These are phyloP conservation scores for Thalassia testudinum DNA, from an alignment of 116 monocot genomes.

Conservation along the genomic window DNA sequence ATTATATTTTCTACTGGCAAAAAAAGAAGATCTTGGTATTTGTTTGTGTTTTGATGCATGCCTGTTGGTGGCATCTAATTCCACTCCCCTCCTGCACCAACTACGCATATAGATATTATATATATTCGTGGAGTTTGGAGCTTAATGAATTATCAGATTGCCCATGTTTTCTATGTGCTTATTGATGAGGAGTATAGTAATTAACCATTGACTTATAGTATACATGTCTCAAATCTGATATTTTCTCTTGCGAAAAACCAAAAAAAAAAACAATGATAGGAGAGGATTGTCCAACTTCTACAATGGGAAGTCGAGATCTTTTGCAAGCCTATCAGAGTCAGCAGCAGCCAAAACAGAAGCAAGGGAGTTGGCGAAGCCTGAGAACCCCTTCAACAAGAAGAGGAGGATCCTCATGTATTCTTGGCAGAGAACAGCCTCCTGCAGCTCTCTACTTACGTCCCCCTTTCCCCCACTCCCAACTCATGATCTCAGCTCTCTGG, in stretches of 20 bases:
- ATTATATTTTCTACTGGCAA: too few relatives aligned
- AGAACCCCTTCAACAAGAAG: slow-evolving; percentile 57
- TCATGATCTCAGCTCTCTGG: slow-evolving; percentile 1
- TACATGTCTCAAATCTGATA: not conserved
- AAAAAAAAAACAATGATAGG: slow-evolving; percentile 2
- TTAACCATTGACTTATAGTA: not conserved
- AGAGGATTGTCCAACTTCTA: slow-evolving; percentile 40
- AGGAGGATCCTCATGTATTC: slow-evolving; percentile 21
- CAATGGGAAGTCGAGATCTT: slow-evolving; percentile 45
- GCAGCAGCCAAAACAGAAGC: slow-evolving; percentile 4
- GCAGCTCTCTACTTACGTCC: slow-evolving; percentile 8
- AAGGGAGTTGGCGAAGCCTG: slow-evolving; percentile 28
- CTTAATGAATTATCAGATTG: too few relatives aligned
- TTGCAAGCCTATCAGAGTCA: slow-evolving; percentile 25
- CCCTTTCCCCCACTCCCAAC: not conserved
- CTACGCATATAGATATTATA: not conserved
- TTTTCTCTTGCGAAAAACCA: not conserved
- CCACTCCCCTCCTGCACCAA: not conserved
- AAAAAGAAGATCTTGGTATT: too few relatives aligned
- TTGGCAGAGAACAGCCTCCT: slow-evolving; percentile 26
- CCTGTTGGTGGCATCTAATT: too few relatives aligned
- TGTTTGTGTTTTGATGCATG: too few relatives aligned
- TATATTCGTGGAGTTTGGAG: not conserved
- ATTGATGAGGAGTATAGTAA: too few relatives aligned
- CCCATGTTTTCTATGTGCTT: too few relatives aligned